A percentile compares a stretch with the other conserved stretches of the same genome.
phyloP scores from a whole-genome alignment of 2,329 filamentous ascomycete species.

The Calonectria naviculata region DNA sequence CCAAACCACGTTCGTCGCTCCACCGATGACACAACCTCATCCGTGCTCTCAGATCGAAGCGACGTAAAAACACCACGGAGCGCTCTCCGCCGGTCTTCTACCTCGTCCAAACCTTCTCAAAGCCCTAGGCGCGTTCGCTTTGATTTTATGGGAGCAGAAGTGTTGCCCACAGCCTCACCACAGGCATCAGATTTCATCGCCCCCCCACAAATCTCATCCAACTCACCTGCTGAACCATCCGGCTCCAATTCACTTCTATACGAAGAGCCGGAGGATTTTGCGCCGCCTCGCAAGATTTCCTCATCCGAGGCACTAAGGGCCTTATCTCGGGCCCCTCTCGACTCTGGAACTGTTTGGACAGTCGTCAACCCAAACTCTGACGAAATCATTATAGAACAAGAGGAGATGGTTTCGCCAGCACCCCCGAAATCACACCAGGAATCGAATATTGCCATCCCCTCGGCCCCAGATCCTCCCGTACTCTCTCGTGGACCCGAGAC shows the following conservation, averaged over 20 bases:
- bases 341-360: conserved; percentile 63
- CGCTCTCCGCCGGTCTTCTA: conserved; percentile 67
- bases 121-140: conserved; percentile 74
- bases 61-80: conserved; percentile 63
- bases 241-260: conserved; percentile 47
- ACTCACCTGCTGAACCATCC: conserved; percentile 39
- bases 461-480: conserved; percentile 32
- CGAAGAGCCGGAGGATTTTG: conserved; percentile 52
- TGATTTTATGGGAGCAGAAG: conserved; percentile 68
- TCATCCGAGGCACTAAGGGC: conserved; percentile 66
- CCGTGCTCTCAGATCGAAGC: conserved; percentile 64
- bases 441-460: conserved; percentile 10
- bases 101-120: conserved; percentile 58
- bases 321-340: conserved; percentile 62
- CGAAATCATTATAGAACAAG: conserved; percentile 32
- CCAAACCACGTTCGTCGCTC: conserved; percentile 51
- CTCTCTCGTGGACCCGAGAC: conserved; percentile 26
- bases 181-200: conserved; percentile 49
- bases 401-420: conserved; percentile 24
- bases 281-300: conserved; percentile 64
- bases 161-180: conserved; percentile 69
- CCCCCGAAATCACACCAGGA: conserved; percentile 12
- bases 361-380: conserved; percentile 54
- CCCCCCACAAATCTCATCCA: conserved; percentile 39
- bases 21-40: conserved; percentile 62